phyloP scores from a whole-genome alignment of 176 grass and related monocot genomes.

The Oryza brachyantha region DNA sequence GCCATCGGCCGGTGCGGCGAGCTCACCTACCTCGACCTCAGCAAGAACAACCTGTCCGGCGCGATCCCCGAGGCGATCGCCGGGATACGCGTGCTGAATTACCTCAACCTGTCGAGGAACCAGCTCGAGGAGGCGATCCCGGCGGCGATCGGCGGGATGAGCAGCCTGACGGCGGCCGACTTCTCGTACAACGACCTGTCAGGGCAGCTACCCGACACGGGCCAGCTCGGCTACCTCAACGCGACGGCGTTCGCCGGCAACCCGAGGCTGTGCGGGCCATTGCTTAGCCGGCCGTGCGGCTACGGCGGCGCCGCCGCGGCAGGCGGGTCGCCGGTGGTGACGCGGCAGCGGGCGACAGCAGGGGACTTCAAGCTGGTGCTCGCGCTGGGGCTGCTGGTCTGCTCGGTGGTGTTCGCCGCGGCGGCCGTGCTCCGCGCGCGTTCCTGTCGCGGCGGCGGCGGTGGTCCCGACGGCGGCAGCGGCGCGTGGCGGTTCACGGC shows the following conservation, averaged over 20 bases:
- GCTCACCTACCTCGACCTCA: slow-evolving; percentile 89
- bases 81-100: slow-evolving; percentile 62
- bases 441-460: slow-evolving; percentile 30
- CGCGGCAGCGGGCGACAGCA: not conserved
- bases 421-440: slow-evolving; percentile 63
- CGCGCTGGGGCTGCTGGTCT: slow-evolving; percentile 69
- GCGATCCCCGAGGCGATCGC: slow-evolving; percentile 56
- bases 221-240: slow-evolving; percentile 84
- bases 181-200: slow-evolving; percentile 89
- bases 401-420: slow-evolving; percentile 71
- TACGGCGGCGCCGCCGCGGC: not conserved
- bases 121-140: slow-evolving; percentile 62
- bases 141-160: slow-evolving; percentile 55
- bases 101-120: slow-evolving; percentile 82
- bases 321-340: not conserved
- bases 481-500: slow-evolving; percentile 69
- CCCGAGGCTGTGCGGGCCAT: slow-evolving; percentile 56
- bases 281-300: slow-evolving; percentile 45
- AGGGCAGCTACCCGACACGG: slow-evolving; percentile 53
- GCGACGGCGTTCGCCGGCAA: slow-evolving; percentile 77
- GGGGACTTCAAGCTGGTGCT: slow-evolving; percentile 74
- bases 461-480: not conserved
- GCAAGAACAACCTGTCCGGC: slow-evolving; percentile 70
- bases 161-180: slow-evolving; percentile 76
- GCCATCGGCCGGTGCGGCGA: slow-evolving; percentile 48